These are phyloP conservation scores for Galium porrigens DNA, from an alignment of 305 asterid genomes.

Conservation along the genomic window DNA sequence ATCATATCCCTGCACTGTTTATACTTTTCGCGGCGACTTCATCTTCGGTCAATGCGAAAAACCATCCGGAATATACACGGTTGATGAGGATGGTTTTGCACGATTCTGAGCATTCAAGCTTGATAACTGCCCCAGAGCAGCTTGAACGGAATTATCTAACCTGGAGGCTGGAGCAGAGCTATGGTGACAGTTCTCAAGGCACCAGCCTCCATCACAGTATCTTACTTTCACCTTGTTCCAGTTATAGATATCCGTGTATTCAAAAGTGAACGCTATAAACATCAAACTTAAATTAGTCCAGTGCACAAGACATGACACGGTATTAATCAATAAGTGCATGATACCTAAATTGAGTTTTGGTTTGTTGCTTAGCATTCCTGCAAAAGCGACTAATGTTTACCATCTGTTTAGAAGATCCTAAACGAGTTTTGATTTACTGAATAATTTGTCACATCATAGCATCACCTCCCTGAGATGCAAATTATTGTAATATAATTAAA, in stretches of 20 bases:
- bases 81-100: too few species aligned
- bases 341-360: slow-evolving; percentile 63
- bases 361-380: slow-evolving; percentile 69
- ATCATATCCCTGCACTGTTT: too few species aligned
- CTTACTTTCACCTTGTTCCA: too few species aligned
- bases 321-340: not conserved
- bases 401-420: slow-evolving; percentile 75
- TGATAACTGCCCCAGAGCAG: too few species aligned
- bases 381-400: slow-evolving; percentile 38
- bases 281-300: not conserved
- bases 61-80: too few species aligned
- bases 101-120: too few species aligned
- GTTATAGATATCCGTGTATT: slow-evolving; percentile 38
- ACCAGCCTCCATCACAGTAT: too few species aligned
- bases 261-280: slow-evolving; percentile 3
- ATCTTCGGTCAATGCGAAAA: too few species aligned
- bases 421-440: slow-evolving; percentile 33
- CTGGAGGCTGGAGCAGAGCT: too few species aligned
- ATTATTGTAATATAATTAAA: too few species aligned
- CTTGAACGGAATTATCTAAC: too few species aligned
- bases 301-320: not conserved
- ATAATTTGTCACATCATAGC: slow-evolving; percentile 30
- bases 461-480: slow-evolving; percentile 43
- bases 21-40: too few species aligned
- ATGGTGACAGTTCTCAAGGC: slow-evolving; percentile 27